Evolutionary conservation across 169 alveolate genomes (phyloP).

Genomic region (Plasmodium falciparum): DNA sequence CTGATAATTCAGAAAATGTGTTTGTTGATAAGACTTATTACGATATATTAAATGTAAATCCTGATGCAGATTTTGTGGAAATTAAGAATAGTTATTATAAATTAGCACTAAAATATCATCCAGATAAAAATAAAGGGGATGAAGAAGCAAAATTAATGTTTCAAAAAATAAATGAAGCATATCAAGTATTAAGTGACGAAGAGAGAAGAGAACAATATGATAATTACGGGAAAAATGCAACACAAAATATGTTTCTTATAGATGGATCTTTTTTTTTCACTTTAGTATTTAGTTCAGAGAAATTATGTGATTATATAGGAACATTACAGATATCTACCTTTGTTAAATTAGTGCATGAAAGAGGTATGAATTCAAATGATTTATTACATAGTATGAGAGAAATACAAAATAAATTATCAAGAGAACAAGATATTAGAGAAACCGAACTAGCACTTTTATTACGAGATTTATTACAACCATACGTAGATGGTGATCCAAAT

Average conservation of each 20-base stretch:
- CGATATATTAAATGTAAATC: constrained; percentile 77
- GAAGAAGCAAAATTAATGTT: constrained; percentile 79
- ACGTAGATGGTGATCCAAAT: constrained; percentile 31
- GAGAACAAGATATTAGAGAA: constrained; percentile 78
- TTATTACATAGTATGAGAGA: constrained; percentile 1
- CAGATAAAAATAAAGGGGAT: constrained; percentile 91
- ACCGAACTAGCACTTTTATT: constrained; percentile 78
- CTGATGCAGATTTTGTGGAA: constrained; percentile 88
- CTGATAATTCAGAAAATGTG: neutral
- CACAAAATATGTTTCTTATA: constrained; percentile 48
- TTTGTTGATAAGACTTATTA: constrained; percentile 79
- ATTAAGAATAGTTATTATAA: constrained; percentile 93
- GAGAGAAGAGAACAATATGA: constrained; percentile 77
- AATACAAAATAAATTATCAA: constrained; percentile 29
- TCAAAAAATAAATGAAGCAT: constrained; percentile 86
- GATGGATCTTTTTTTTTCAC: constrained; percentile 81
- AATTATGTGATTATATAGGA: constrained; percentile 81
- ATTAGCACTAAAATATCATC: constrained; percentile 94
- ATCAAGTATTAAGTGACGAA: constrained; percentile 80
- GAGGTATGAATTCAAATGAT: constrained; percentile 15
- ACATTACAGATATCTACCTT: constrained; percentile 75
- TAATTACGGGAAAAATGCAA: constrained; percentile 65
- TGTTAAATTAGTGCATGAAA: constrained; percentile 10
- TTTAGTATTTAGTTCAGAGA: constrained; percentile 83
- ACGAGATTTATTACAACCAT: constrained; percentile 69